Evolutionary conservation across 2,329 filamentous ascomycete genomes (phyloP).

Genomic region (Claviceps sp.): DNA sequence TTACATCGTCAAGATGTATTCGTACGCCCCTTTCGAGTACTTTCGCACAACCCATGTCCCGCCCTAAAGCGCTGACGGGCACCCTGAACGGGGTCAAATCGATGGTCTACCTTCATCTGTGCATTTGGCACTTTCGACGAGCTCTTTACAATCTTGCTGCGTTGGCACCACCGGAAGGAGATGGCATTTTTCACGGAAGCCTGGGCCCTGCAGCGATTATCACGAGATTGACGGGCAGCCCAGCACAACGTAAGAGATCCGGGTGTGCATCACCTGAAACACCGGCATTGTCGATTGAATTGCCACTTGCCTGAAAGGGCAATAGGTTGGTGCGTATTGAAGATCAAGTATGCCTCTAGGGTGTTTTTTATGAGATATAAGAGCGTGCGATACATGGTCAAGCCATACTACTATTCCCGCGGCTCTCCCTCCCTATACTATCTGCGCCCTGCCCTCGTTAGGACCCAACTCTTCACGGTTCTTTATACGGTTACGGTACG

Average conservation of each 20-base stretch:
- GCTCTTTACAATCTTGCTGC: too few relatives aligned
- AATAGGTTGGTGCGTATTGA: not conserved
- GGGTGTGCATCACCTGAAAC: not conserved
- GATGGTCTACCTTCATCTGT: too few relatives aligned
- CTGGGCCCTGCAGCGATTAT: too few relatives aligned
- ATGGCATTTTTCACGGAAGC: too few relatives aligned
- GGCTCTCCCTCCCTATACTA: not conserved
- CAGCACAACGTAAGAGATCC: not conserved
- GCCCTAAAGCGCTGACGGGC: too few relatives aligned
- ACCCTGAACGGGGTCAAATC: too few relatives aligned
- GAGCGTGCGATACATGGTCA: not conserved
- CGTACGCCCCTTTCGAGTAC: too few relatives aligned
- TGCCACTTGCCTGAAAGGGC: not conserved
- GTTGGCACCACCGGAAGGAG: too few relatives aligned
- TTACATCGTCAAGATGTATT: too few relatives aligned
- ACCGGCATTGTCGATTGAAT: not conserved
- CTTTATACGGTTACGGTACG: not conserved
- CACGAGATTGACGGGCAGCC: too few relatives aligned
- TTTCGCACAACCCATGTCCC: too few relatives aligned
- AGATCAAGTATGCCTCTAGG: conserved; percentile 7
- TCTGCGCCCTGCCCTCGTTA: not conserved
- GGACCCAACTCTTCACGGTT: not conserved
- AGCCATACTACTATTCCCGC: not conserved
- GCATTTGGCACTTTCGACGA: too few relatives aligned
- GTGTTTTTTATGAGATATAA: conserved; percentile 1